Conservation (phyloP, 1,139 yeast species). For the Candida albicans region DNA sequence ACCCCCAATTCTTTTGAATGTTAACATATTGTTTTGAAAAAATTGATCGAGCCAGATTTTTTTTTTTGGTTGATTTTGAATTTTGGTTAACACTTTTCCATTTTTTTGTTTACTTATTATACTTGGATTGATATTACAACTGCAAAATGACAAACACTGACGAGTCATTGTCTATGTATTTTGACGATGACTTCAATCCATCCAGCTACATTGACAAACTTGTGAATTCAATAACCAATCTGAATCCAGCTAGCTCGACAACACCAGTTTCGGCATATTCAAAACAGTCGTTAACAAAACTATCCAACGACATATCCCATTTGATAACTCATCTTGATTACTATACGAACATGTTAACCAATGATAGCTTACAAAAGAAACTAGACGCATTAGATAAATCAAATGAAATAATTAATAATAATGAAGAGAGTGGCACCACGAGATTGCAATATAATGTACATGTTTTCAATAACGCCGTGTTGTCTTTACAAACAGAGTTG, state of each 20-base stretch:
- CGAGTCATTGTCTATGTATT: constrained; percentile 37
- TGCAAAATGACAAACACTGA: constrained; percentile 10
- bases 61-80: not conserved
- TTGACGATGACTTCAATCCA: constrained; percentile 41
- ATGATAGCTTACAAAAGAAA: constrained; percentile 50
- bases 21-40: not conserved
- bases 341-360: constrained; percentile 56
- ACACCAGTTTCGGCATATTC: constrained; percentile 20
- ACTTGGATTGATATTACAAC: not conserved
- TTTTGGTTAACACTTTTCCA: too few relatives aligned
- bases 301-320: constrained; percentile 32
- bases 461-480: constrained; percentile 56
- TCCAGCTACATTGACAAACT: constrained; percentile 39
- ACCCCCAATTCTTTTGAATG: not conserved
- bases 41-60: not conserved
- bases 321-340: constrained; percentile 61
- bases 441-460: constrained; percentile 65
- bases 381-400: constrained; percentile 29
- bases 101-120: not conserved
- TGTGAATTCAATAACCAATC: constrained; percentile 26
- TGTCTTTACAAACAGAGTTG: constrained; percentile 54
- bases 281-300: constrained; percentile 24
- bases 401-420: constrained; percentile 21
- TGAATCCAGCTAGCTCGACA: constrained; percentile 15
- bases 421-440: constrained; percentile 24